These are phyloP conservation scores for Jasminum sambac DNA, from an alignment of 257 asterid genomes.

Conservation along the genomic window DNA sequence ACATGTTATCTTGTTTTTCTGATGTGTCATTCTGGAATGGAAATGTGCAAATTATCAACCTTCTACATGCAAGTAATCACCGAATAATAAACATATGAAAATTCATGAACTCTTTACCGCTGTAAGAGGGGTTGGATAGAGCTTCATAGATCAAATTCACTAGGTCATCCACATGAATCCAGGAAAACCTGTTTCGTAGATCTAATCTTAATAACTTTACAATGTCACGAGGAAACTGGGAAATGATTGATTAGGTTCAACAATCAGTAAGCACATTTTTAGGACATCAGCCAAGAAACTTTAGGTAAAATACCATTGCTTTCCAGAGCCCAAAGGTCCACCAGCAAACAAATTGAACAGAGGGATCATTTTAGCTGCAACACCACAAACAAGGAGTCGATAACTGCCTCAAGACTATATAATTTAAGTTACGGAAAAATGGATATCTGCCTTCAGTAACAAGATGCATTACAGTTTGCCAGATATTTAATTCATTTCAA, in stretches of 20 bases:
- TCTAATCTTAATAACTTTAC: constrained; percentile 1
- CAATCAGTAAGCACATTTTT: background rate
- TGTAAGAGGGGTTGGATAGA: constrained; percentile 68
- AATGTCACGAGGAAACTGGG: background rate
- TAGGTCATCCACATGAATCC: constrained; percentile 92
- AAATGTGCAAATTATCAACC: background rate
- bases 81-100: background rate
- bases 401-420: background rate
- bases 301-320: constrained; percentile 67
- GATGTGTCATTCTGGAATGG: background rate
- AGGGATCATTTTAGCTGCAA: constrained; percentile 93
- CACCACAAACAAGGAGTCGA: constrained; percentile 8
- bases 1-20: background rate
- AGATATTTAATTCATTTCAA: background rate
- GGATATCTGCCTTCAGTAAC: background rate
- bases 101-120: constrained; percentile 41
- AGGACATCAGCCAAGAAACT: background rate
- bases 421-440: background rate
- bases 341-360: constrained; percentile 92
- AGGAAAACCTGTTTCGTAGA: constrained; percentile 69
- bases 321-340: constrained; percentile 97
- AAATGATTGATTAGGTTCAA: background rate
- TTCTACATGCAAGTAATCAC: background rate
- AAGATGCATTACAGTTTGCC: background rate
- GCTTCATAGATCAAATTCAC: constrained; percentile 84